Evolutionary conservation across 2,329 filamentous ascomycete species (phyloP).

Genomic region (Hypoxylon sp.): DNA sequence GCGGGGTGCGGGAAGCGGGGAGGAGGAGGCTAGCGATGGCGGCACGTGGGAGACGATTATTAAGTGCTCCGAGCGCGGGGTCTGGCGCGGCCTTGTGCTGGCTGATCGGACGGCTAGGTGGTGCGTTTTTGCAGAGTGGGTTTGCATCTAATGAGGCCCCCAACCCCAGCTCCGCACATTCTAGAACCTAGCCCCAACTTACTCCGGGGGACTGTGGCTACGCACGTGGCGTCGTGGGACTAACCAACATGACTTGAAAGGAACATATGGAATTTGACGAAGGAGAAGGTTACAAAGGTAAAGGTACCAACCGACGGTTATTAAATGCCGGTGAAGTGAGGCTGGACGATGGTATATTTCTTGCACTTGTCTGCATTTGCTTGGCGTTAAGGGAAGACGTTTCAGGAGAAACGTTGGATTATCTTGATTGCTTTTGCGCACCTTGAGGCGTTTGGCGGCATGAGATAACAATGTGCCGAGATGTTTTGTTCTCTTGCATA

Average conservation of each 20-base stretch:
- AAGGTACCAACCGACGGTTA: slow-evolving; percentile 1
- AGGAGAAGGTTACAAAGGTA: slow-evolving; percentile 1
- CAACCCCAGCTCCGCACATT: slow-evolving; percentile 5
- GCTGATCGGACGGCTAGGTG: slow-evolving; percentile 87
- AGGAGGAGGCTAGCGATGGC: slow-evolving; percentile 76
- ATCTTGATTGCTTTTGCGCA: slow-evolving; percentile 24
- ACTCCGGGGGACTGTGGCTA: background rate
- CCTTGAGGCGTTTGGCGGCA: slow-evolving; percentile 27
- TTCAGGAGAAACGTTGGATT: slow-evolving; percentile 26
- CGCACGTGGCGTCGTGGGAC: slow-evolving; percentile 1
- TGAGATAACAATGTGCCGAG: slow-evolving; percentile 13
- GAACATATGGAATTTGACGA: slow-evolving; percentile 3
- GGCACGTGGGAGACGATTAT: slow-evolving; percentile 91
- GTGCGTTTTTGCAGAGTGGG: slow-evolving; percentile 95
- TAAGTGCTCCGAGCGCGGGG: slow-evolving; percentile 86
- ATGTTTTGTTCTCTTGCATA: slow-evolving; percentile 13
- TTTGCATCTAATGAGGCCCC: slow-evolving; percentile 61
- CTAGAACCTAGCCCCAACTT: background rate
- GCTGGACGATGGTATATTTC: slow-evolving; percentile 13
- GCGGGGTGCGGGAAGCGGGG: slow-evolving; percentile 56
- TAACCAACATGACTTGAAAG: background rate
- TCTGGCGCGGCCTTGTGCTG: slow-evolving; percentile 85
- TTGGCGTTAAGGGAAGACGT: slow-evolving; percentile 33
- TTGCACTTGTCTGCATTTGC: slow-evolving; percentile 34
- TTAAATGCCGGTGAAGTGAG: slow-evolving; percentile 7